A percentile compares a stretch with the other conserved stretches of the same genome.
These are phyloP conservation scores for Hypholoma sublateritium DNA, from an alignment of 768 basidiomycete genomes.

Conservation along the genomic window DNA sequence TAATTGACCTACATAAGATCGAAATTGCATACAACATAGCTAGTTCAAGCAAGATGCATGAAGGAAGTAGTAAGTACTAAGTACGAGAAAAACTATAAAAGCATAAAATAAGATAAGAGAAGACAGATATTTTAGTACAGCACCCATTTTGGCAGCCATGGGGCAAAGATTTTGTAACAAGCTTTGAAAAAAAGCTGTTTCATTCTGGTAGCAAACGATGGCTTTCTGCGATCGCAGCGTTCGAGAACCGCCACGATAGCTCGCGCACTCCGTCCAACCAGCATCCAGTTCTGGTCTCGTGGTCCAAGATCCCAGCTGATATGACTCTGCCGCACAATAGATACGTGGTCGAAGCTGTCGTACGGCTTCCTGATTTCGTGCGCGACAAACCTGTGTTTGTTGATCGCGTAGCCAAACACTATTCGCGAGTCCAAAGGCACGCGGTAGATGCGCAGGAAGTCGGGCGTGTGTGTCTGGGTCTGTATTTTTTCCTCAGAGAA, in stretches of 20 bases:
- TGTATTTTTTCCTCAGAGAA: constrained; percentile 10
- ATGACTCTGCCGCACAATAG: constrained; percentile 17
- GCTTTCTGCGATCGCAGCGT: background rate
- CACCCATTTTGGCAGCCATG: too few species aligned
- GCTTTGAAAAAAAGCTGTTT: too few species aligned
- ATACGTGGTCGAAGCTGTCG: constrained; percentile 14
- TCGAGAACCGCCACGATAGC: background rate
- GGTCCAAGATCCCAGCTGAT: constrained; percentile 14
- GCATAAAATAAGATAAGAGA: too few species aligned
- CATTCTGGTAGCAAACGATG: background rate
- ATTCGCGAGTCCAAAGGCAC: constrained; percentile 7
- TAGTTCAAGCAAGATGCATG: too few species aligned
- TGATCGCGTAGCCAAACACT: constrained; percentile 5
- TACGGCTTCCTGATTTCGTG: constrained; percentile 6
- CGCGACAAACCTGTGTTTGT: constrained; percentile 4
- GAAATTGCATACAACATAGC: too few species aligned
- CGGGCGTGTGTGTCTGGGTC: constrained; percentile 16
- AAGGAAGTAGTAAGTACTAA: too few species aligned
- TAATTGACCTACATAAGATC: too few species aligned
- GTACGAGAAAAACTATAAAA: too few species aligned
- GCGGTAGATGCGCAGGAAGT: constrained; percentile 19
- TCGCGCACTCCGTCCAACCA: constrained; percentile 3
- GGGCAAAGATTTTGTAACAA: too few species aligned
- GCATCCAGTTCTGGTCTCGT: constrained; percentile 15
- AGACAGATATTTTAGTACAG: too few species aligned